Conservation (phyloP, 1,284 basidiomycete species). For the Ganoderma lingzhi region DNA sequence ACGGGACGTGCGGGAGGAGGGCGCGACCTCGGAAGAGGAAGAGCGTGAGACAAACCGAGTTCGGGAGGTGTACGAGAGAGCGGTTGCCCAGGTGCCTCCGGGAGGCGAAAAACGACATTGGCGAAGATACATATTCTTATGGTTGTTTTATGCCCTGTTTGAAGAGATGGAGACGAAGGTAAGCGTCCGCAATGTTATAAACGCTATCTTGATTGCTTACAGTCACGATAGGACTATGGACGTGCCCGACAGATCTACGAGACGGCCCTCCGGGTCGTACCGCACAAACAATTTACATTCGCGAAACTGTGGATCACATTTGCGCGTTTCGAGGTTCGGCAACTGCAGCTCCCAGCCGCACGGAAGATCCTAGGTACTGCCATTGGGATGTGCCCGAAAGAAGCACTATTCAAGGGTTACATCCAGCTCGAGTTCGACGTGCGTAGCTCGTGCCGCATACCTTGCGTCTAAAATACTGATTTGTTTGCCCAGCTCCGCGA, state of each 20-base stretch:
- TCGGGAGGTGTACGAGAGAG: constrained; percentile 94
- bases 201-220: constrained; percentile 13
- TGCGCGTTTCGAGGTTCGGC: constrained; percentile 92
- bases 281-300: constrained; percentile 97
- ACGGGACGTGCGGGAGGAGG: constrained; percentile 79
- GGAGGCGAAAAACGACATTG: constrained; percentile 90
- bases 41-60: constrained; percentile 70
- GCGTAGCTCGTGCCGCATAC: constrained; percentile 36
- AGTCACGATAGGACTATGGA: constrained; percentile 69
- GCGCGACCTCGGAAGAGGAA: constrained; percentile 71
- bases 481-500: constrained; percentile 71
- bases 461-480: background rate
- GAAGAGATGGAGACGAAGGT: constrained; percentile 97
- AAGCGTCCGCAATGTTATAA: constrained; percentile 13
- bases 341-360: constrained; percentile 84
- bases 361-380: constrained; percentile 91
- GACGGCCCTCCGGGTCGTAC: constrained; percentile 88
- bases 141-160: constrained; percentile 96
- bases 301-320: constrained; percentile 95
- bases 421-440: constrained; percentile 93
- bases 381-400: constrained; percentile 97
- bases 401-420: constrained; percentile 92
- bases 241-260: constrained; percentile 93
- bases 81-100: constrained; percentile 96
- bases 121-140: constrained; percentile 97